These are phyloP conservation scores for Petunia secreta DNA, from an alignment of 257 asterid genomes.

Conservation along the genomic window DNA sequence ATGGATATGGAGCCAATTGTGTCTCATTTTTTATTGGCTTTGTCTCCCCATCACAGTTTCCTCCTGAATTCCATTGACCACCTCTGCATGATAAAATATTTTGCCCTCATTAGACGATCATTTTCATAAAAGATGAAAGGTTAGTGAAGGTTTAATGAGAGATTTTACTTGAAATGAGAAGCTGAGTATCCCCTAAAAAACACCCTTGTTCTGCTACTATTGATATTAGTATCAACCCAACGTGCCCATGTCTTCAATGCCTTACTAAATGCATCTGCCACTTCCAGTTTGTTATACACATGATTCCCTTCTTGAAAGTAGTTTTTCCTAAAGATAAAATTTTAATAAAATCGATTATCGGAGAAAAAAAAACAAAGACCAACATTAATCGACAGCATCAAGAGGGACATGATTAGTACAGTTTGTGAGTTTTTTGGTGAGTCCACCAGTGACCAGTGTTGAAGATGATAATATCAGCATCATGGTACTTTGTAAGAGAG, in stretches of 20 bases:
- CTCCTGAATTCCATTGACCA: conserved; percentile 69
- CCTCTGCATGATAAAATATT: conserved; percentile 40
- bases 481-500: conserved; percentile 41
- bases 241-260: conserved; percentile 65
- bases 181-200: conserved; percentile 63
- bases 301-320: conserved; percentile 64
- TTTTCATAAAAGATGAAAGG: not conserved
- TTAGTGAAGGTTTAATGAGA: not conserved
- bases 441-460: conserved; percentile 91
- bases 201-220: conserved; percentile 47
- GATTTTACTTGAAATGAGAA: conserved; percentile 66
- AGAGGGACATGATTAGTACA: conserved; percentile 33
- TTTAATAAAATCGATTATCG: not conserved
- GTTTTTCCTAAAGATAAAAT: conserved; percentile 38
- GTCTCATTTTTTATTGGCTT: conserved; percentile 48
- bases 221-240: conserved; percentile 61
- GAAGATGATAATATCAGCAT: conserved; percentile 65
- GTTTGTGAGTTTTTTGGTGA: conserved; percentile 52
- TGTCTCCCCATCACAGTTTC: conserved; percentile 60
- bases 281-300: conserved; percentile 44
- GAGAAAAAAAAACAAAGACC: not conserved
- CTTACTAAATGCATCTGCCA: conserved; percentile 50
- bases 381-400: too few species aligned
- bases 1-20: conserved; percentile 55
- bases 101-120: not conserved